Evolutionary conservation across 2,329 filamentous ascomycete species (phyloP), one percentile per base, ranked within the genome.

Genomic region (Fusarium euwallaceae): DNA sequence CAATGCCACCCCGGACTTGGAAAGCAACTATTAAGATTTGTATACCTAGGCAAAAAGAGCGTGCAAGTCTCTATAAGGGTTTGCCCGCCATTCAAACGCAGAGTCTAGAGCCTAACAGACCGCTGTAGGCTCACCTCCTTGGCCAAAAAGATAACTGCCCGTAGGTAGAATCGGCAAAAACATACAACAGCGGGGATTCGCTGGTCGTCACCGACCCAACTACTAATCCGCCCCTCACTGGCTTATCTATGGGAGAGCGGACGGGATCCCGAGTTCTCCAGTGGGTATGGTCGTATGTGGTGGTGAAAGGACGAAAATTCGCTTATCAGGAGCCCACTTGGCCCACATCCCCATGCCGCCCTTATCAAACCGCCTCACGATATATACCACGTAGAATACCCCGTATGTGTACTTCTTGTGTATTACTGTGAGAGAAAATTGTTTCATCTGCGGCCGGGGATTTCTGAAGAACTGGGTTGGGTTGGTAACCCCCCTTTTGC

Each of bases 261-360:
- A 59, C 55, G 55, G 55, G 55, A 59, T 59, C 55, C 55, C 55
- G 55, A 24, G 16, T 39, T 59, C 20, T 59, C 29, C 55, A 39
- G 56, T 59, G 34, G 56, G 56, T 59, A 59, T 59, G 56, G 56
- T 59, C 56, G 56, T 59, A 59, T 59, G 56, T 59, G 16, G 3
- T 12, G 17, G 17, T 32, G 24, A 14, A 14, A 4, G 3, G 27
- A 20, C 27, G 48, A 29, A 32, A 32, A 20, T 32, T 20, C 1
- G 11, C 3, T 53, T 53, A 53, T 32, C 6, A 32, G 0, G 27
- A 53, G n/a, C 10, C 48, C 27, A 17, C 48, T 29, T 32, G 48
- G 48, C 48, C 48, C 27, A 53, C 48, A 20, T 53, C 29, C 27
- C 17, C 10, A 29, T 53, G 17, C 10, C 6, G n/a, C 24, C 24